Conservation (phyloP, 2,329 filamentous ascomycete genomes). For the Alternaria incomplexa region DNA sequence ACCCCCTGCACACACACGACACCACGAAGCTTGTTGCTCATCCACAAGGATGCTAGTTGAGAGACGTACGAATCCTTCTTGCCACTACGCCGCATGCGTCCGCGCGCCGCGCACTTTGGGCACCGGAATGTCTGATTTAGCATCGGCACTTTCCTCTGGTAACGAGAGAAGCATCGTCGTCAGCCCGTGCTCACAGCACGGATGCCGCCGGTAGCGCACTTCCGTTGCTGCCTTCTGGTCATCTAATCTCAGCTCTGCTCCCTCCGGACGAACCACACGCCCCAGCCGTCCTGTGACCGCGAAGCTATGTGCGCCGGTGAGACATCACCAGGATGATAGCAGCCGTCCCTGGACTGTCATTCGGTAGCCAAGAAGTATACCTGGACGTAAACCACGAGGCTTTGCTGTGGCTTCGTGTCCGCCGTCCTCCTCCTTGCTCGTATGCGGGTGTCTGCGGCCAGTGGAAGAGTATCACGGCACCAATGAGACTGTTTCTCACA, state of each 20-base stretch:
- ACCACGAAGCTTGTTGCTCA: background rate
- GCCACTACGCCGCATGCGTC: background rate
- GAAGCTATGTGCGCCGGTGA: constrained; percentile 15
- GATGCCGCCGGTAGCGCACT: constrained; percentile 13
- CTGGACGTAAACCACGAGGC: background rate
- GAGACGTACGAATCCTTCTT: background rate
- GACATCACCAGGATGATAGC: constrained; percentile 12
- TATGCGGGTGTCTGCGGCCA: constrained; percentile 2
- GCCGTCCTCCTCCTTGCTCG: background rate
- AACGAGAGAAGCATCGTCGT: background rate
- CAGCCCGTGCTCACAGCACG: constrained; percentile 8
- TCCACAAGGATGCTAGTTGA: background rate
- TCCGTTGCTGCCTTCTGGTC: background rate
- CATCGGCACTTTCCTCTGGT: background rate
- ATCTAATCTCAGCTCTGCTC: constrained; percentile 4
- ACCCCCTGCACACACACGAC: background rate
- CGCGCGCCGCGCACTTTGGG: background rate
- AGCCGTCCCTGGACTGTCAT: background rate
- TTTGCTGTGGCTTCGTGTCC: constrained; percentile 5
- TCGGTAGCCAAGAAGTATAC: constrained; percentile 9
- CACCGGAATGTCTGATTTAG: background rate
- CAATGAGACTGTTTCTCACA: constrained; percentile 1
- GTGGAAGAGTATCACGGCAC: constrained; percentile 1
- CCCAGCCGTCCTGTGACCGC: constrained; percentile 4
- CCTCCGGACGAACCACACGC: constrained; percentile 14